phyloP scores from a whole-genome alignment of 176 grass and related monocot species.

The Tillandsia fasciculata region DNA sequence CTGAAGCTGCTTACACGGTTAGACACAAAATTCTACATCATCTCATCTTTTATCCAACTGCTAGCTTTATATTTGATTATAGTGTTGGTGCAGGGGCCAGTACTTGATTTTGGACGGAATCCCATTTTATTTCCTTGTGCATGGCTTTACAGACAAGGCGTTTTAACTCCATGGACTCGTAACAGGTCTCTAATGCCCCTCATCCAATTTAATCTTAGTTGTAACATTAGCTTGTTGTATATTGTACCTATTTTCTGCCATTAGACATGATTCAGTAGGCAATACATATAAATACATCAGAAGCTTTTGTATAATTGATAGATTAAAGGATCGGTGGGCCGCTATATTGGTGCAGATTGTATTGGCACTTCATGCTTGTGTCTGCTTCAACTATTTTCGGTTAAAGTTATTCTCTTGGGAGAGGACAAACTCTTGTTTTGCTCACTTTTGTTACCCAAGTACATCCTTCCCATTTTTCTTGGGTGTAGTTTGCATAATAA shows the following conservation, averaged over 20 bases:
- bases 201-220: conserved; percentile 5
- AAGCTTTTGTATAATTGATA: background rate
- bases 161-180: conserved; percentile 80
- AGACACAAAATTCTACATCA: conserved; percentile 10
- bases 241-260: background rate
- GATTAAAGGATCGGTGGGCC: background rate
- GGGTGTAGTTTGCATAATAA: no score
- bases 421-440: no score
- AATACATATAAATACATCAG: background rate
- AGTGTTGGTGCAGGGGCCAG: conserved; percentile 57
- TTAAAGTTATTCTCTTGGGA: no score
- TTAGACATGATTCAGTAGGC: background rate
- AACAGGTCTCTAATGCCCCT: conserved; percentile 34
- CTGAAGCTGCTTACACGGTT: conserved; percentile 95
- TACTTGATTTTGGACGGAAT: conserved; percentile 97
- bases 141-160: conserved; percentile 94
- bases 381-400: no score
- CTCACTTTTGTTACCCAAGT: no score
- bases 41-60: conserved; percentile 10
- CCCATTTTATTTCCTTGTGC: conserved; percentile 95
- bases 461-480: no score
- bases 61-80: conserved; percentile 23
- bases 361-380: background rate
- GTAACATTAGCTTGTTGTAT: background rate
- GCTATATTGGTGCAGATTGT: background rate